Base-by-base conservation (phyloP, 352 stramenopile species). In the Globisporangium rhizosaccharum region DNA sequence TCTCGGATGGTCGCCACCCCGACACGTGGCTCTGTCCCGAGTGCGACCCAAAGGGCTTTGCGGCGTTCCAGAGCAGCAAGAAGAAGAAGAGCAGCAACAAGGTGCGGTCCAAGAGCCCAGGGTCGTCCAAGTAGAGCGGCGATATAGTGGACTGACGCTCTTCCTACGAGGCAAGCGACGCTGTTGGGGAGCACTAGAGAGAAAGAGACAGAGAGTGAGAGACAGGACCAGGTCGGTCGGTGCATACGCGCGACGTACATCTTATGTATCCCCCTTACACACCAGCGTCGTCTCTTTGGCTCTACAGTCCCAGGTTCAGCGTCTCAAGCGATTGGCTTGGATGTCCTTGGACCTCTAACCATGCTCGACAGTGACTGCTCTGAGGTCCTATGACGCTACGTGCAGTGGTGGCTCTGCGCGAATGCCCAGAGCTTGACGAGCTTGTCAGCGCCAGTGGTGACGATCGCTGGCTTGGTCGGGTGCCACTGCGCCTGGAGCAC, bases 1-100 rank as follows among this genome's bases (percentile, higher is more conserved):
- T 94, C 46, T 84, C 79, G 23, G 81, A 92, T 50, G 82, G 85
- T 2, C 79, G 81, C 30, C 85, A 92, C 53, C 85, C 85, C 14
- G 82, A 94, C 67, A 92, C 82, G 67, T 94, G 85, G 85, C 72
- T 94, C 41, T 94, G 85, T 49, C 85, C 85, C 14, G 82, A 92
- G 67, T 94, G 85, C 71, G 82, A 92, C 68, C 82, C 81, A 10
- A 91, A 92, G 67, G 70, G 76, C 52, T 90, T 91, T 61, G 79
- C 79, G 41, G 78, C 79, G 14, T 87, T 85, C 58, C 76, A 81
- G 66, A 86, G 79, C 75, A 86, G 79, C 75, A 92, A 89, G 77
- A 92, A 91, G 75, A 92, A 91, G 71, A 94, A 92, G 67, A 83
- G 64, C 66, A 59, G 49, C 58, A 58, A 47, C 51, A 88, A 92